These are phyloP conservation scores for Candida ipomoeae DNA, from an alignment of 805 yeast genomes.

Conservation along the genomic window DNA sequence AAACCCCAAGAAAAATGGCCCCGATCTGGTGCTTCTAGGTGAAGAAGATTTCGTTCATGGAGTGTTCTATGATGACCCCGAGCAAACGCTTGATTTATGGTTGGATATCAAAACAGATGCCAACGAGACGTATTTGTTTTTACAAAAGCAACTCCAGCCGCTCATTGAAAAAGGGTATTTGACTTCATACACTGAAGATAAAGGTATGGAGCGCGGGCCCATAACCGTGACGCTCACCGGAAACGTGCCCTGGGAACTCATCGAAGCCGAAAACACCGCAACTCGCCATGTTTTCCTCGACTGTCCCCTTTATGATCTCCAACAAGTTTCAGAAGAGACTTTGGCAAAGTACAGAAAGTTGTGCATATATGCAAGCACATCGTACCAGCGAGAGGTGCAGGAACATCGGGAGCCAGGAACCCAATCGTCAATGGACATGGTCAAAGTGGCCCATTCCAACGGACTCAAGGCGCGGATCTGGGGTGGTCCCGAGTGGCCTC, in stretches of 20 bases:
- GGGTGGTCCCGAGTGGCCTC: constrained; percentile 73
- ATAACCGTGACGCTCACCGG: constrained; percentile 66
- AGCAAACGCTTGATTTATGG: constrained; percentile 53
- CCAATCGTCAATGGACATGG: constrained; percentile 17
- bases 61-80: constrained; percentile 41
- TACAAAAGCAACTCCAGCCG: constrained; percentile 44
- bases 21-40: background rate
- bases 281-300: constrained; percentile 46
- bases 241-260: constrained; percentile 46
- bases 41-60: constrained; percentile 18
- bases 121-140: constrained; percentile 40
- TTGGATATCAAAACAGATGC: constrained; percentile 63
- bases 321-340: constrained; percentile 20
- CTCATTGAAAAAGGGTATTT: constrained; percentile 48
- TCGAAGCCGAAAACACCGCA: constrained; percentile 16
- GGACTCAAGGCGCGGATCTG: constrained; percentile 60
- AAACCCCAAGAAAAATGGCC: background rate
- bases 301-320: constrained; percentile 42
- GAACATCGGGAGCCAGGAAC: background rate
- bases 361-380: constrained; percentile 42
- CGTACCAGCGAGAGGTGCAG: constrained; percentile 30
- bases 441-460: constrained; percentile 44
- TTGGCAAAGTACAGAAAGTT: constrained; percentile 23
- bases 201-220: constrained; percentile 46
- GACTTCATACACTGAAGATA: constrained; percentile 41